Conservation (phyloP, 148 eudicot genomes). For the Diospyros kaki region DNA sequence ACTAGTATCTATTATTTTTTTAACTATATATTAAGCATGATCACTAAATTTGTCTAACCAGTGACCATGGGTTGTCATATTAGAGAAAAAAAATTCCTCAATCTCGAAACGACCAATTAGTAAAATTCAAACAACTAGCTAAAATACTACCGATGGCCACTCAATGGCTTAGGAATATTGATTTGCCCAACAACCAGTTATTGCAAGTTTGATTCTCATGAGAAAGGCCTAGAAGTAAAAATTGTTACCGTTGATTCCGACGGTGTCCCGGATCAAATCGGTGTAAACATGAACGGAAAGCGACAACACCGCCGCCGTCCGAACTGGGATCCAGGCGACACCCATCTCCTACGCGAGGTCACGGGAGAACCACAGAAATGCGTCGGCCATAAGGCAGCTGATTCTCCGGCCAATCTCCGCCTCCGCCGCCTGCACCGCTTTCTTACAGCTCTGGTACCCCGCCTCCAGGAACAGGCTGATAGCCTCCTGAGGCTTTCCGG, state of each 20-base stretch:
- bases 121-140: too few species aligned
- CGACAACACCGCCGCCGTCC: slow-evolving; percentile 29
- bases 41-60: too few species aligned
- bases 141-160: too few species aligned
- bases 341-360: slow-evolving; percentile 39
- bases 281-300: slow-evolving; percentile 42
- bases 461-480: slow-evolving; percentile 26
- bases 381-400: slow-evolving; percentile 41
- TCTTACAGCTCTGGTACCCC: slow-evolving; percentile 21
- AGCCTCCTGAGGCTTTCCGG: slow-evolving; percentile 26
- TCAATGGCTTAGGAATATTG: too few species aligned
- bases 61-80: too few species aligned
- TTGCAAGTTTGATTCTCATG: too few species aligned
- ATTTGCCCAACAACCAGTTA: too few species aligned
- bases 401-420: slow-evolving; percentile 34
- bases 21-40: too few species aligned
- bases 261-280: slow-evolving; percentile 35
- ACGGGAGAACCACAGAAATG: slow-evolving; percentile 48
- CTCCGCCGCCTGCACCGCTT: slow-evolving; percentile 34
- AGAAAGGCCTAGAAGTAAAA: too few species aligned
- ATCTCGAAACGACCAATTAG: too few species aligned
- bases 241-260: slow-evolving; percentile 25
- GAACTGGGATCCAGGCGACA: slow-evolving; percentile 40
- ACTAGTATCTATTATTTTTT: too few species aligned
- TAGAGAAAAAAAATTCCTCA: too few species aligned